Base-by-base conservation (phyloP, 2,329 filamentous ascomycete genomes). In the Alternaria alternata region DNA sequence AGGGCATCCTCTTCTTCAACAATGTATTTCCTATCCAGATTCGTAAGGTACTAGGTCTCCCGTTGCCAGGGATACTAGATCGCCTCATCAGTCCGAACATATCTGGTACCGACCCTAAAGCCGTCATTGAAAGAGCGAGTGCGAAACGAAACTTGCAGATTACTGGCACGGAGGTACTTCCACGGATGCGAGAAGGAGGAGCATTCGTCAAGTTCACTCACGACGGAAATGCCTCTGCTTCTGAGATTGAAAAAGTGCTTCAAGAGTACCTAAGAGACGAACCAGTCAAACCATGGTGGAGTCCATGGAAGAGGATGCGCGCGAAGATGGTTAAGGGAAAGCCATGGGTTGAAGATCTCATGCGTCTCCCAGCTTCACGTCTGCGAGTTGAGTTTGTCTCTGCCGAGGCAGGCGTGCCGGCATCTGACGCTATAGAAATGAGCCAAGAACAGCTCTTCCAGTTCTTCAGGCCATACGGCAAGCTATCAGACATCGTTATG, bases 281-380 rank as follows among this genome's bases (percentile, higher is more conserved):
- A 16, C 90, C 90, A 0, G 86, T 96, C 38, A 92, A 89, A 62
- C 94, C 94, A 3, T 96, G 94, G 91, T 97, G 95, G 82, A 96
- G 90, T 68, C 93, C 93, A 0, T 89, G 97, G 65, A 88, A 89
- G 4, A 88, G 85, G 14, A 89, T 96, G 57, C 86, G 87, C 49
- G 89, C 89, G 2, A 89, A 88, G 24, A 81, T 93, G 7, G 95
- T 99, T 3, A 84, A 88, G 56, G 95, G 95, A 9, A 88, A 89
- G 22, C 95, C 95, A 0, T 99, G 95, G 95, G 86, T 98, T 3
- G 95, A 98, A 73, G 95, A 99, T 75, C 81, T 99, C 28, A 91
- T 93, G 68, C 87, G 93, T 7, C 89, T 93, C 51, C 95, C 95
- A 0, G 92, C 89, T 58, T 84, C 84, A 41, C 85, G 91, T 28